Evolutionary conservation across 31 red algal genomes (phyloP).

Genomic region (Bonnemaisonia californica): DNA sequence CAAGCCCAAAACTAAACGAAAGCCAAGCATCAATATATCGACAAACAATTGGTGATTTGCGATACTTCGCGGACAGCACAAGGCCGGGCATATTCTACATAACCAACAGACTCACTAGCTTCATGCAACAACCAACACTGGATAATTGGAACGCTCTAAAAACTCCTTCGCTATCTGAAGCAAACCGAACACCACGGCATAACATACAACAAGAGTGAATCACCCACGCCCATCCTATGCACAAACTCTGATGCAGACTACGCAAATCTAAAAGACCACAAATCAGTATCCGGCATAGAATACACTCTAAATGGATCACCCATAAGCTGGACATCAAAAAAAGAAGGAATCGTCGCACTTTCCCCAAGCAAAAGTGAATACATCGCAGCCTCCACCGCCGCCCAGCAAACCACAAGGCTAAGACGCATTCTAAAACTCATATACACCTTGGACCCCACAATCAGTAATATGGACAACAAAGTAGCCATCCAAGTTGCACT

Average conservation of each 20-base stretch:
- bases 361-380: slow-evolving; percentile 25
- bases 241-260: slow-evolving; percentile 32
- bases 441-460: not conserved
- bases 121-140: not conserved
- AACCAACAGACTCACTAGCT: not conserved
- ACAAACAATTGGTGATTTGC: not conserved
- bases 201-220: not conserved
- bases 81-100: slow-evolving; percentile 4
- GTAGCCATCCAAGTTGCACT: slow-evolving; percentile 1
- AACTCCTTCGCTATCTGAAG: slow-evolving; percentile 9
- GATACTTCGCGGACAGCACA: slow-evolving; percentile 20
- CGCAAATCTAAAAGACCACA: slow-evolving; percentile 20
- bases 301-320: not conserved
- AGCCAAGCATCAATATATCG: not conserved
- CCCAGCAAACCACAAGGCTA: slow-evolving; percentile 28
- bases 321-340: slow-evolving; percentile 7
- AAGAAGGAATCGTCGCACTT: slow-evolving; percentile 22
- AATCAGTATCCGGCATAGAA: slow-evolving; percentile 11
- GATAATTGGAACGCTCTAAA: not conserved
- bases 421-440: not conserved
- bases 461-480: slow-evolving; percentile 18
- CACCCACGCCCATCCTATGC: not conserved
- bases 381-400: slow-evolving; percentile 1
- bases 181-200: not conserved
- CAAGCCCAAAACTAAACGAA: not conserved